Evolutionary conservation across 2,329 filamentous ascomycete genomes (phyloP).

Genomic region (Paradendryphiella salina): DNA sequence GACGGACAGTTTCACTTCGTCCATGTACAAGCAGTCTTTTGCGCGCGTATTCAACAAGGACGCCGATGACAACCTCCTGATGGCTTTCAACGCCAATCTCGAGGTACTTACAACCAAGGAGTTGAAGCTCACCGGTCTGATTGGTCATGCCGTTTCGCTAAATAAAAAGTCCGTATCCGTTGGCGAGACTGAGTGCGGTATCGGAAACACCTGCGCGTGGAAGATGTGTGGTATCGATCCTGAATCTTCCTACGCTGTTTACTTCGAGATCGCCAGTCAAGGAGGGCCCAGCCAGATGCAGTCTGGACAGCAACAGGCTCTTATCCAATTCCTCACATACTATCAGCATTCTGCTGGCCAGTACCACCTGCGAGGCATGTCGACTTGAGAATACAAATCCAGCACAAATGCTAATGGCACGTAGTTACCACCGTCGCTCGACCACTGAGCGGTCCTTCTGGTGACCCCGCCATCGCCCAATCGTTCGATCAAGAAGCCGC

Average conservation of each 20-base stretch:
- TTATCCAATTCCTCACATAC: conserved; percentile 98
- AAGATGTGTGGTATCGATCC: conserved; percentile 99
- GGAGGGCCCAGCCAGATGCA: conserved; percentile 83
- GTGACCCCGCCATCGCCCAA: conserved; percentile 91
- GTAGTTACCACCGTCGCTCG: conserved; percentile 86
- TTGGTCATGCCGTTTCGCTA: conserved; percentile 92
- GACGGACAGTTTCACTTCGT: conserved; percentile 97
- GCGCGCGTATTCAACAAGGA: conserved; percentile 97
- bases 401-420: conserved; percentile 14
- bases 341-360: conserved; percentile 97
- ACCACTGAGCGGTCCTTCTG: conserved; percentile 88
- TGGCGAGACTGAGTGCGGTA: conserved; percentile 96
- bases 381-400: not conserved
- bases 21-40: conserved; percentile 99
- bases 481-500: conserved; percentile 98
- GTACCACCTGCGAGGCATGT: conserved; percentile 74
- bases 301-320: conserved; percentile 84
- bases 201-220: conserved; percentile 98
- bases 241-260: conserved; percentile 88
- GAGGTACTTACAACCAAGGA: conserved; percentile 98
- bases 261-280: conserved; percentile 96
- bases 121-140: conserved; percentile 94
- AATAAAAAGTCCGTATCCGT: conserved; percentile 99
- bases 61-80: conserved; percentile 87
- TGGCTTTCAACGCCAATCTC: conserved; percentile 97